Evolutionary conservation across 768 basidiomycete species (phyloP), one percentile per base, ranked within the genome.

Genomic region (Terana coerulea): DNA sequence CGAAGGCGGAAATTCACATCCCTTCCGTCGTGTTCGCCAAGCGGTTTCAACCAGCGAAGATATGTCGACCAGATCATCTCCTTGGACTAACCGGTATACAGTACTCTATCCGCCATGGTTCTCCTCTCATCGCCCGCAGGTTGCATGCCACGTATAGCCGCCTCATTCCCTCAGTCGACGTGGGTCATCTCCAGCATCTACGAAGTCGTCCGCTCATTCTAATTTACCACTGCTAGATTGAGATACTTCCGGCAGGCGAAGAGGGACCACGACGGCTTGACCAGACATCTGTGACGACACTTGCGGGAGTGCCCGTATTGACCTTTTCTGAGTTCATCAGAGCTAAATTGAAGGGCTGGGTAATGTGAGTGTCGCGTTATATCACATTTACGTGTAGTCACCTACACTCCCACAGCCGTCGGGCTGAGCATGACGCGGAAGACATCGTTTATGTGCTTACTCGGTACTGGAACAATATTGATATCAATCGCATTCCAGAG

Each of bases 401-500:
- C 29, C 53, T 56, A 19, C 28, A 41, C 15, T 24, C 22, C 36
- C 48, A 52, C 67, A 90, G 88, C 64, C 84, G 86, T 47, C 79
- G 80, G 31, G 72, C 74, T 21, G 86, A 89, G 51, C 72, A 77
- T 50, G 90, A 92, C 61, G 89, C 89, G 8, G 81, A 81, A 58
- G 90, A 92, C 56, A 89, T 92, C 59, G 65, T 74, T 36, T 91
- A 81, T 63, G 75, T 81, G 33, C 72, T 93, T 59, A 74, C 79
- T 52, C 81, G 80, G 49, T 88, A 85, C 62, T 91, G 90, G 89
- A 87, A 85, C 63, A 75, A 78, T 49, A 79, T 92, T 54, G 90
- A 92, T 67, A 82, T 91, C 58, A 92, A 92, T 64, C 86, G 90
- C 58, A 84, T 92, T 53, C 83, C 84, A 24, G 90, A 92, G 67